Conservation (phyloP, 2,329 filamentous ascomycete genomes). For the Stemphylium vesicarium region DNA sequence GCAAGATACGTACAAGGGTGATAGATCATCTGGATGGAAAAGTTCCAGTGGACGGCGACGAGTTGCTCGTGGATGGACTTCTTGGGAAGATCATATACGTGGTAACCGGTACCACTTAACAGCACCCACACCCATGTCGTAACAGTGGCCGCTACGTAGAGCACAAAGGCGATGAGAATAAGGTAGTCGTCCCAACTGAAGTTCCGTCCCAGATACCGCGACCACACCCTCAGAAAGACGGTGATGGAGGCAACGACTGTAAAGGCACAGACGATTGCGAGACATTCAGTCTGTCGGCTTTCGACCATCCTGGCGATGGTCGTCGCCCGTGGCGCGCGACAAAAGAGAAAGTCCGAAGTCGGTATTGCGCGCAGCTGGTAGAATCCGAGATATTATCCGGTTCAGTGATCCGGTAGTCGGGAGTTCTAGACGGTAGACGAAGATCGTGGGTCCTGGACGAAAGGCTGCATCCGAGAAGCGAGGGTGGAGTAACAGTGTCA, state of each 20-base stretch:
- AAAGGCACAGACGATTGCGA: constrained; percentile 37
- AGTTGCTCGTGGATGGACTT: constrained; percentile 37
- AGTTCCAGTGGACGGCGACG: constrained; percentile 40
- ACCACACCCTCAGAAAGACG: constrained; percentile 34
- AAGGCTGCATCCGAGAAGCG: constrained; percentile 4
- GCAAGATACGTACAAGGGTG: constrained; percentile 31
- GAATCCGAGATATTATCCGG: neutral
- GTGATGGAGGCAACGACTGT: constrained; percentile 38
- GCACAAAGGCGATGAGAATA: constrained; percentile 33
- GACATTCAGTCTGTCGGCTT: constrained; percentile 35
- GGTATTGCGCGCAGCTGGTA: neutral
- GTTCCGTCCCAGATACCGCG: constrained; percentile 39
- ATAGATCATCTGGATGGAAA: constrained; percentile 48
- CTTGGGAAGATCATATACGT: constrained; percentile 39
- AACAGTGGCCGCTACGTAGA: constrained; percentile 33
- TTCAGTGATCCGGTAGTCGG: neutral
- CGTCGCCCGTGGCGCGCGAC: constrained; percentile 1
- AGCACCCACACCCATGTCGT: constrained; percentile 36
- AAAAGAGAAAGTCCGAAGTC: neutral
- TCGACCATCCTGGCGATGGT: constrained; percentile 26
- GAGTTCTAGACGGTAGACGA: neutral
- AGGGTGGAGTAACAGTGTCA: constrained; percentile 6
- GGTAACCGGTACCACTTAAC: constrained; percentile 43
- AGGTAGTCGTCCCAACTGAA: constrained; percentile 45
- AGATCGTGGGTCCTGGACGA: constrained; percentile 11